Base-by-base conservation (phyloP, 305 asterid genomes). In the Fraxinus greggii region DNA sequence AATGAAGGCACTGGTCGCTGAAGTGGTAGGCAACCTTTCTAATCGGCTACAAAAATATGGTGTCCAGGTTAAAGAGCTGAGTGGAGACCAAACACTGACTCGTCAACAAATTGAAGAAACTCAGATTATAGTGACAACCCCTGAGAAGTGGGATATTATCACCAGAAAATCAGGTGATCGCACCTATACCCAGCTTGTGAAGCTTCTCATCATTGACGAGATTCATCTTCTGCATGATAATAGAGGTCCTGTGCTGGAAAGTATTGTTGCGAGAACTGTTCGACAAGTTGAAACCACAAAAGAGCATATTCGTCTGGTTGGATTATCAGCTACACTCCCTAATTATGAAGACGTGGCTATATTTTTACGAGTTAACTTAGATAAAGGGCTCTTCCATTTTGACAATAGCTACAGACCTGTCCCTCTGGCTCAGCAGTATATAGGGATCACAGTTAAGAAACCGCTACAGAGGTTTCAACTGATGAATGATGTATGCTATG, bases 111-210 rank as follows among this genome's bases (percentile, higher is more conserved):
- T 96, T 87, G 99, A 96, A 54, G 98, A 96, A 74, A 94, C 99
- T 59, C 98, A 94, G 83, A 93, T 92, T 78, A 96, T 94, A 80
- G 98, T 96, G 84, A 94, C 99, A 2, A 96, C 99, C 9, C 98
- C 97, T 13, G 99, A 94, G 91, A 96, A 94, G 86, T 96, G 99
- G 98, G 98, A 96, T 85, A 92, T 94, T n/a, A 90, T 94, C 80
- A 94, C 99, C 24, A 92, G 99, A 88, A 94, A 96, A 82, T 92
- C 98, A 17, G 99, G 99, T 42, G 98, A 96, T 75, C 95, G 96
- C 51, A 94, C 99, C 15, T 96, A 93, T 45, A 96, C 97, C 5
- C 98, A 94, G 92, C 97, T 92, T 77, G 99, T 96, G 72, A 94
- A 94, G 85, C 92, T 96, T 78, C 93, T 96, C 17, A 96, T 96